Base-by-base conservation (phyloP, 164 flowering plant genomes). In the Vitis riparia region DNA sequence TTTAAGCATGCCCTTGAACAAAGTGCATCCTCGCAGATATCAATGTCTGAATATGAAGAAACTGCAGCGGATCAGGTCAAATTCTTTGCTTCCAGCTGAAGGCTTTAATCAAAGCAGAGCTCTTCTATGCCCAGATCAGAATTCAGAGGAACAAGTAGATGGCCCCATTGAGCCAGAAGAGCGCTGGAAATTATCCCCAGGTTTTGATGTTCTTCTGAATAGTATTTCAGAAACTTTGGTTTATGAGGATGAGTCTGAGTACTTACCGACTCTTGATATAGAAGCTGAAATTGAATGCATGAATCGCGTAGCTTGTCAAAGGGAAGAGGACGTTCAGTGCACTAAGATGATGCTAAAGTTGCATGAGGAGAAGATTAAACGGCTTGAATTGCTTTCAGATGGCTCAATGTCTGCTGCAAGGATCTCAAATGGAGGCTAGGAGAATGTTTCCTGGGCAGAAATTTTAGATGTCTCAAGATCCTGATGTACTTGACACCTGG, bases 161-260 rank as follows among this genome's bases (percentile, higher is more conserved):
- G 80, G 62, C 65, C 75, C 67, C 69, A 60, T 77, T 50, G 85
- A 79, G 56, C 77, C 71, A 69, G 93, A 91, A 58, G 89, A 86
- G 76, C 67, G 83, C 69, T 79, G 84, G 85, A 92, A 86, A 71
- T 86, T 91, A 32, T 86, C 93, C 16, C 88, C 92, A 3, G 96
- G 92, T 5, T 84, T 91, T 76, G 96, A 91, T 79, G 93, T 91
- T 53, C 88, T 91, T 58, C 93, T 89, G 19, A 86, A 86, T 71
- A 80, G 77, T 67, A 75, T 77, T 59, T 73, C 81, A 9, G 88
- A 85, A 71, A 66, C 76, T 59, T 56, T 75, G 66, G 83, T 51
- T 51, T 77, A 63, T 71, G 81, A 80, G 74, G 87, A 82, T 55
- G 82, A 80, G 60, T 62, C 70, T 16, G 85, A 83, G 48, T 78